Base-by-base conservation (phyloP, 768 basidiomycete species). In the Trametes villosa region DNA sequence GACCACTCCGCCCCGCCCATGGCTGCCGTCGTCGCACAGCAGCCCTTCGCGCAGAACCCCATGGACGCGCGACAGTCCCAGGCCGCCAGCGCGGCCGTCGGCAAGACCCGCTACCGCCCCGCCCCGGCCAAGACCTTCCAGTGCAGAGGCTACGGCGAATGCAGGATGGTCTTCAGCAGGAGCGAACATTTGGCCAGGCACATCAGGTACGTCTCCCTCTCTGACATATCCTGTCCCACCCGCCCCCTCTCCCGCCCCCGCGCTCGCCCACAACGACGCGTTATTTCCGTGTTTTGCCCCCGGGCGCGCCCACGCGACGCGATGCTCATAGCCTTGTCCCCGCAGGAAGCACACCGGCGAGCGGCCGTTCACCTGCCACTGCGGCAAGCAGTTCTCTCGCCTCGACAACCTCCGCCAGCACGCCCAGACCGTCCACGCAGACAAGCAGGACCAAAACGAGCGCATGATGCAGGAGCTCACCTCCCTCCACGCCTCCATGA, bases 381-480 rank as follows among this genome's bases (percentile, higher is more conserved):
- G 96, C 78, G 84, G 87, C 13, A 96, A 96, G 74, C 89, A 96
- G 65, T 98, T 98, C 72, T 95, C 94, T 6, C 87, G 96, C 13
- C 87, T 98, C 71, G 96, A 98, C 77, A 98, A 98, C 71, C 84
- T 98, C 2, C 88, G 96, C 46, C 96, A 98, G 72, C 96, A 98
- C 74, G 93, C 95, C 0, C 92, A 96, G 81, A 96, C 96, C 6
- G 95, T 97, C 1, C 96, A 98, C 69, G 87, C 94, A n/a, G 94
- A 97, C 72, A 92, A 93, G 78, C 86, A 86, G 72, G 90, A 91
- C 0, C 84, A 87, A 76, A 96, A 96, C 78, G 91, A 92, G 72
- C 78, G 83, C 53, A 94, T 94, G 92, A 94, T 95, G 91, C 87
- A 90, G 66, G 89, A 93, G 59, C 85, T 96, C 62, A 91, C 91